Conservation (phyloP, 257 asterid species). For the Sherardia arvensis region DNA sequence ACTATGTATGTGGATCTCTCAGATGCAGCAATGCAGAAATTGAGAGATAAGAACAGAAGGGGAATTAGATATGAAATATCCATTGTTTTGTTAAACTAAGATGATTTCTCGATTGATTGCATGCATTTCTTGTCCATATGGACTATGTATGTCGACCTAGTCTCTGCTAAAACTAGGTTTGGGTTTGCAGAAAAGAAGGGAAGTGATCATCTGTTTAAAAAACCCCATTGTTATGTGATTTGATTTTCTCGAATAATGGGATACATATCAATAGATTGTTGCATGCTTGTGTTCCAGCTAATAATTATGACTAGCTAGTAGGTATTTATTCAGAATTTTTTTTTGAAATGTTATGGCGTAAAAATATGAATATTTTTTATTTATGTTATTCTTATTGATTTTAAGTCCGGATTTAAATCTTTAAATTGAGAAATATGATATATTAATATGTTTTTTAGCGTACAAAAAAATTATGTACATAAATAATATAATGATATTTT, state of each 20-base stretch:
- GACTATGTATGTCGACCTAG: neutral
- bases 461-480: too few relatives aligned
- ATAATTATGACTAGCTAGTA: too few relatives aligned
- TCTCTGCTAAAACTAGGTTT: neutral
- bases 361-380: too few relatives aligned
- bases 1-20: slow-evolving; percentile 26
- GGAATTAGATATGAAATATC: neutral
- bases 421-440: too few relatives aligned
- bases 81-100: too few relatives aligned
- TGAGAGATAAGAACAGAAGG: slow-evolving; percentile 11
- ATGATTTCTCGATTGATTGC: neutral
- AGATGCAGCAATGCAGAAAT: neutral
- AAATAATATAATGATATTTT: too few relatives aligned
- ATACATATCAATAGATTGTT: neutral
- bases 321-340: too few relatives aligned
- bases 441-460: too few relatives aligned
- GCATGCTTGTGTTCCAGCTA: too few relatives aligned
- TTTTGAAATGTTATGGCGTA: too few relatives aligned
- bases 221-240: neutral
- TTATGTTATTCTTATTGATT: too few relatives aligned
- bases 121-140: neutral
- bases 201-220: neutral
- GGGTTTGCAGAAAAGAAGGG: neutral
- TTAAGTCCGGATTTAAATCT: too few relatives aligned
- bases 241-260: neutral